Conservation (phyloP, 2,329 filamentous ascomycete genomes). For the Zalaria obscura region DNA sequence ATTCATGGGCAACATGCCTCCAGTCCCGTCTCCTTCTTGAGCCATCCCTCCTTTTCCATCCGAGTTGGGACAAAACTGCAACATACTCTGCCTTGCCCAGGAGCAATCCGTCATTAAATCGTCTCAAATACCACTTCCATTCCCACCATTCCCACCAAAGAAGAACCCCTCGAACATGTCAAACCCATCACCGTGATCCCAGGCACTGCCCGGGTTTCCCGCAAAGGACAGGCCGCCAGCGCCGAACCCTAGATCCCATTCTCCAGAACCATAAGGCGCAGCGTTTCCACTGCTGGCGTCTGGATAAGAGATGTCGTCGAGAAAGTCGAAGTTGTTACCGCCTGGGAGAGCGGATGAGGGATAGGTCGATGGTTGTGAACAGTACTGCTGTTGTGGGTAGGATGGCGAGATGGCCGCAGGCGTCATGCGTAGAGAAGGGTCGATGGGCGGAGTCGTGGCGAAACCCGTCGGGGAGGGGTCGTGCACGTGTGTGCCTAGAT, state of each 20-base stretch:
- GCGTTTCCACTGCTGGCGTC: constrained; percentile 8
- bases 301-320: constrained; percentile 31
- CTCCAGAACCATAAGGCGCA: constrained; percentile 30
- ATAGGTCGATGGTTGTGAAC: constrained; percentile 1
- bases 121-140: constrained; percentile 4
- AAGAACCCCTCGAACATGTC: constrained; percentile 57
- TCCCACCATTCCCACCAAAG: constrained; percentile 39
- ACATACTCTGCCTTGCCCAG: too few species aligned
- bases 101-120: neutral
- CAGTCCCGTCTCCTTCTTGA: too few species aligned
- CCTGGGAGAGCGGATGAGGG: constrained; percentile 4
- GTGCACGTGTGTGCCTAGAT: neutral
- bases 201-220: constrained; percentile 30
- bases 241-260: constrained; percentile 46
- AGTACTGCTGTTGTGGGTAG: constrained; percentile 3
- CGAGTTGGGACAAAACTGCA: too few species aligned
- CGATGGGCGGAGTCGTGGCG: constrained; percentile 2
- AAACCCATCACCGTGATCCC: constrained; percentile 36
- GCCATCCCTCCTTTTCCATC: too few species aligned
- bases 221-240: constrained; percentile 16
- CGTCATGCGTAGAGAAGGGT: constrained; percentile 2
- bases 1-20: too few species aligned
- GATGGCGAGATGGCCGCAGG: neutral
- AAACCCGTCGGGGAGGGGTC: constrained; percentile 1
- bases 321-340: constrained; percentile 38